These are phyloP conservation scores for Dendrobium huoshanense DNA, from an alignment of 106 monocot genomes.

Conservation along the genomic window DNA sequence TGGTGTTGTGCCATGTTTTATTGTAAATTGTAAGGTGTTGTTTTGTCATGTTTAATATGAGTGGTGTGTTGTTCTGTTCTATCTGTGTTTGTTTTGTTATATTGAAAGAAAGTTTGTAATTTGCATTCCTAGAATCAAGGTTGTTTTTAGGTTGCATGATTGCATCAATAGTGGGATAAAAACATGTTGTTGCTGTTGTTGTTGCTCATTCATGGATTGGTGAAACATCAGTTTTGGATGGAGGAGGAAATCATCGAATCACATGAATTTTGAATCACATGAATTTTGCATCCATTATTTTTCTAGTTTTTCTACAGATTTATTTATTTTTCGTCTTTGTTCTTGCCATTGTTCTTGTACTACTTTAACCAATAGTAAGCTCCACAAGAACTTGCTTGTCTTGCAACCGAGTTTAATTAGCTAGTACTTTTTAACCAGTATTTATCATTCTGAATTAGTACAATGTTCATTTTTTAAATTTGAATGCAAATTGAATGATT, in stretches of 20 bases:
- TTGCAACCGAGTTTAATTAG: background rate
- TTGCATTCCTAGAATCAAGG: too few species aligned
- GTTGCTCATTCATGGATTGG: background rate
- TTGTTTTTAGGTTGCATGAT: too few species aligned
- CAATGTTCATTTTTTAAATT: background rate
- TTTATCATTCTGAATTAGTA: background rate
- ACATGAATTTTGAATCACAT: background rate
- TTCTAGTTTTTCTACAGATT: background rate
- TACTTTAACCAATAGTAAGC: background rate
- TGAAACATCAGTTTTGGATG: background rate
- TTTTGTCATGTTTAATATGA: too few species aligned
- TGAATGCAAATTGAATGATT: background rate
- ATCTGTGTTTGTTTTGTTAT: too few species aligned
- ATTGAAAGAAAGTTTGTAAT: too few species aligned
- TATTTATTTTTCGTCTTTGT: background rate
- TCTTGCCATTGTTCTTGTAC: constrained; percentile 7
- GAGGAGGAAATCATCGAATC: background rate
- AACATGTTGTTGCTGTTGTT: too few species aligned
- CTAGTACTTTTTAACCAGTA: background rate
- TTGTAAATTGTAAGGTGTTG: too few species aligned
- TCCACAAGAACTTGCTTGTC: background rate
- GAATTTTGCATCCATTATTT: background rate
- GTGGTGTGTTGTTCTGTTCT: too few species aligned
- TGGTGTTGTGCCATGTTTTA: too few species aligned
- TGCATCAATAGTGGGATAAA: too few species aligned